Evolutionary conservation across 306 rosid genomes (phyloP), one percentile per base, ranked within the genome.

Genomic region (Luffa aegyptiaca): DNA sequence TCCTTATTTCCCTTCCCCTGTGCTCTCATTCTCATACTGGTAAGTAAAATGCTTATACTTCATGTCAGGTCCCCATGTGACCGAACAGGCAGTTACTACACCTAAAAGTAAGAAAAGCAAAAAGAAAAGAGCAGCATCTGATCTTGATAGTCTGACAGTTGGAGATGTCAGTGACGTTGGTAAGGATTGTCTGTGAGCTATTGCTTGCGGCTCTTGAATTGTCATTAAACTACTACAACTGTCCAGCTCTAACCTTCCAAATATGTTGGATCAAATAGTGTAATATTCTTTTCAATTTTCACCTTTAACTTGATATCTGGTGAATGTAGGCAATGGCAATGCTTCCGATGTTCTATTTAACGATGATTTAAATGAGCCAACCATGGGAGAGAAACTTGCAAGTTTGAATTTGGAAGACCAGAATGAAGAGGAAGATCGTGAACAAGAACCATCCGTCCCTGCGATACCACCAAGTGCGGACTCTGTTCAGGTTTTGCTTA

Each of bases 361-460:
- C 59, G 85, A 84, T 82, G 93, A 90, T 81, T 35, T 65, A 64
- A 84, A 73, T 56, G 95, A 92, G 69, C 97, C 92, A 68, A 92
- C 93, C 78, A 91, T 92, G 93, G 97, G 96, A 76, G 97, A 93
- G 81, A 93, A 87, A 81, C 97, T 90, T 79, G 91, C 89, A 8
- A 82, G 76, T 86, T 88, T 91, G 73, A 85, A 83, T 86, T 82
- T 90, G 72, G 57, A 80, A 42, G 90, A 85, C 14, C 84, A 83
- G 58, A 79, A 85, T 53, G 86, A 65, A 76, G 78, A 81, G 42
- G 66, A 44, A 49, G 79, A 75, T 64, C 79, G 79, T 12, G 68
- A 81, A 82, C 81, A 85, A 73, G 92, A 86, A 80, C 52, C 86
- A 75, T 82, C 87, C 56, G 36, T 68, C 8, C 71, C 49, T 55